These are phyloP conservation scores for Fusarium sp. DNA, from an alignment of 2,329 filamentous ascomycete genomes.

Conservation along the genomic window DNA sequence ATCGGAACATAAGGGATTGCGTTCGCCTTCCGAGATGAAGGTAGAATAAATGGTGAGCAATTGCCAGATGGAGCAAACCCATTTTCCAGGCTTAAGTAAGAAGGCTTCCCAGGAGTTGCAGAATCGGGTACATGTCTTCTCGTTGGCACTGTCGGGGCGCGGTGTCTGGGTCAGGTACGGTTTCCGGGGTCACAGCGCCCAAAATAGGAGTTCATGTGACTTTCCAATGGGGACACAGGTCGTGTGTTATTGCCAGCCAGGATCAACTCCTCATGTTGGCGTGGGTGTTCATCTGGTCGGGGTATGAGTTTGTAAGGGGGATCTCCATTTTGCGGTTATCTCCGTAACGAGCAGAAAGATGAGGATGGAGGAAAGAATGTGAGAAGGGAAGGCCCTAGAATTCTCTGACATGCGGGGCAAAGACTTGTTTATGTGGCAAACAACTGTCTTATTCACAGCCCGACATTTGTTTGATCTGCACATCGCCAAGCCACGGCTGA, in stretches of 20 bases:
- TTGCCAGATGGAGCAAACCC: background rate
- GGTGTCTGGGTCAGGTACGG: background rate
- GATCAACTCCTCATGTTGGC: background rate
- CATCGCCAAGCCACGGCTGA: background rate
- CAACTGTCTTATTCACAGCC: background rate
- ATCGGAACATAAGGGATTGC: background rate
- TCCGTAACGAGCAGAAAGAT: too few species aligned
- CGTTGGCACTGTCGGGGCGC: background rate
- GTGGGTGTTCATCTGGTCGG: background rate
- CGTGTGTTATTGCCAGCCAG: too few species aligned
- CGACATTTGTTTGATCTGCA: background rate
- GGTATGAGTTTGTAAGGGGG: background rate
- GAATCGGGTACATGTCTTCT: background rate
- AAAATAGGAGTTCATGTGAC: too few species aligned
- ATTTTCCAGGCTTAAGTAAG: background rate
- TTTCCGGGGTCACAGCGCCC: background rate
- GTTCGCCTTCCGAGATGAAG: background rate
- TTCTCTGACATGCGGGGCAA: background rate
- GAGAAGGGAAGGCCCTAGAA: background rate
- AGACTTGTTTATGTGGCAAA: background rate
- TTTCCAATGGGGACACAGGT: background rate
- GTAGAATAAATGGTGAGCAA: background rate
- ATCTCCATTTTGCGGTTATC: background rate
- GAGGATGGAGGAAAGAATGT: too few species aligned
- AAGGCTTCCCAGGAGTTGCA: background rate